Base-by-base conservation (phyloP, 2,329 filamentous ascomycete genomes). In the Helicocarpus griseus region DNA sequence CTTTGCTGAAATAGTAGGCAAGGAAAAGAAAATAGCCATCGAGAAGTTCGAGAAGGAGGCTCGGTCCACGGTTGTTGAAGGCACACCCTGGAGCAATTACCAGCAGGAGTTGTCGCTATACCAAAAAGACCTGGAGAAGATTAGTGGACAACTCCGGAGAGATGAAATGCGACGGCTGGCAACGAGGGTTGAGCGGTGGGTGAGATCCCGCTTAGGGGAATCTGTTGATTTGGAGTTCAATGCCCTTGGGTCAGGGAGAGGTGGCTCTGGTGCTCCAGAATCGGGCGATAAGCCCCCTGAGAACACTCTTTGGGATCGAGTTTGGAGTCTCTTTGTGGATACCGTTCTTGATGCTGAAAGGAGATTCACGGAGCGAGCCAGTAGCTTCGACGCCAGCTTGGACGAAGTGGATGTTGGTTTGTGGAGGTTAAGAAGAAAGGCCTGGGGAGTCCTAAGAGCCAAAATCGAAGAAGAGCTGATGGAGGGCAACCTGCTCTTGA, bases 401-500 rank as follows among this genome's bases (percentile, higher is more conserved):
- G 89, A 91, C 38, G 93, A 98, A 72, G 89, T 95, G 19, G 86
- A 94, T 55, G 81, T 96, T 50, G 93, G 93, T 17, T 77, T 95
- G 19, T 98, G 93, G 91, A 82, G 90, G 52, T 73, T 98, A 57
- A 83, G 91, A 53, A 83, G 91, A 57, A 97, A 97, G 77, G 93
- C 88, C 55, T 98, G 93, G 93, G 85, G 85, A 38, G 90, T 91
- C 13, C 76, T 98, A 55, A 81, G 88, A 43, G 85, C 89, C 54
- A 93, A 88, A 74, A 86, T 98, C 56, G 91, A 97, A 33, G 93
- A 98, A 65, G 93, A 98, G 70, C 88, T 96, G 65, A 95, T 95
- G 83, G 93, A 97, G 72, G 91, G 91, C 62, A 98, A 97, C 65
- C 83, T 98, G 50, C 75, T 97, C 31, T 77, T 97, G 60, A 98